These are phyloP conservation scores for Coniochaeta sp. DNA, from an alignment of 2,329 filamentous ascomycete genomes.

Conservation along the genomic window DNA sequence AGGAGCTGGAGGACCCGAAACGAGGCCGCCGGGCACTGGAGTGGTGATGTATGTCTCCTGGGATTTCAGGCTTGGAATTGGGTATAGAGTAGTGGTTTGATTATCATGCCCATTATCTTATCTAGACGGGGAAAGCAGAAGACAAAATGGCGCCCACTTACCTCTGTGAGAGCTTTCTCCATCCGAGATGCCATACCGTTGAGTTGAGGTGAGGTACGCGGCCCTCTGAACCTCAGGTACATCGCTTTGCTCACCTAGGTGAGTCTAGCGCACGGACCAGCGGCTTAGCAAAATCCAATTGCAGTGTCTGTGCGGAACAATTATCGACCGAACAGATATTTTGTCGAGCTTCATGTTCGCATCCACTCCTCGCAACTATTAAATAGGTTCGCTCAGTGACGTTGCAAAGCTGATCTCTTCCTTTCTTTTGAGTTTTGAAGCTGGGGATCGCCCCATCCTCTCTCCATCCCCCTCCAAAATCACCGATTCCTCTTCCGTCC, in stretches of 20 bases:
- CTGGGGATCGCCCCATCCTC: background rate
- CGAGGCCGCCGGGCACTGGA: slow-evolving; percentile 2
- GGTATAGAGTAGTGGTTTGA: background rate
- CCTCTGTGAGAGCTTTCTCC: no score
- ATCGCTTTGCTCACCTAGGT: background rate
- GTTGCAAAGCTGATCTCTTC: background rate
- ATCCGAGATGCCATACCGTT: no score
- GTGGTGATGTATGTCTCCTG: slow-evolving; percentile 2
- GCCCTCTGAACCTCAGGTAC: no score
- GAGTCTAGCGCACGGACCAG: background rate
- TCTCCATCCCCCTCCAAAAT: background rate
- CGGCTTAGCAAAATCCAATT: background rate
- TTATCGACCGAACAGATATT: background rate
- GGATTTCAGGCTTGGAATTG: background rate
- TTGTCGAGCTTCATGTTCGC: background rate
- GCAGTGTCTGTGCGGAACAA: background rate
- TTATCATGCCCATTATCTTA: background rate
- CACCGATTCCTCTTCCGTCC: background rate
- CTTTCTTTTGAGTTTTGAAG: background rate
- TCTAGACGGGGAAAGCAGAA: no score
- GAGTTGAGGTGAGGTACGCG: no score
- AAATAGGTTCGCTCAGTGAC: background rate
- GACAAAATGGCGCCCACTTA: no score
- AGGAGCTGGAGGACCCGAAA: slow-evolving; percentile 18
- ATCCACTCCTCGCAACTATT: background rate